These are phyloP conservation scores for Hevea brasiliensis DNA, from an alignment of 345 rosid species.

Conservation along the genomic window DNA sequence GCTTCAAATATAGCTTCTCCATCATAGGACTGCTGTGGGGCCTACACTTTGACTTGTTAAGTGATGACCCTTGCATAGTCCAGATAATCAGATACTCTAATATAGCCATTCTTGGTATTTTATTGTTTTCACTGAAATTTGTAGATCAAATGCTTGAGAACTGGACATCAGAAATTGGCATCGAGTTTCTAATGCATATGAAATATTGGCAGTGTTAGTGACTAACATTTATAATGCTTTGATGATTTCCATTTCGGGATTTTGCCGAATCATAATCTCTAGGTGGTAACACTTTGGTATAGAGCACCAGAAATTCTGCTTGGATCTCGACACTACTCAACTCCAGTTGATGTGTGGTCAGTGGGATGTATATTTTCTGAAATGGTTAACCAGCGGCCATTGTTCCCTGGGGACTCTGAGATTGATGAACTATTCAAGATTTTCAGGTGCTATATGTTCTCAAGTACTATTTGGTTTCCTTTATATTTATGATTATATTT, in stretches of 20 bases:
- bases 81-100: neutral
- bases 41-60: neutral
- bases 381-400: slow-evolving; percentile 93
- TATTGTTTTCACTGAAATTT: neutral
- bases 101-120: too few relatives aligned
- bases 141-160: too few relatives aligned
- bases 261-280: slow-evolving; percentile 19
- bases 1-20: too few relatives aligned
- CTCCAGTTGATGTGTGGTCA: slow-evolving; percentile 98
- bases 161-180: neutral
- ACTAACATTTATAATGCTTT: neutral
- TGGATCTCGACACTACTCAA: slow-evolving; percentile 95
- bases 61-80: neutral
- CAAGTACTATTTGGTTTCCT: neutral
- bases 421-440: slow-evolving; percentile 94
- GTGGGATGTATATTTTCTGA: slow-evolving; percentile 99
- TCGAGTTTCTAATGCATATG: neutral
- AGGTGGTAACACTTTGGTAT: slow-evolving; percentile 99
- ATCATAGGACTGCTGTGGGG: neutral
- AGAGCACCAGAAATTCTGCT: slow-evolving; percentile 98
- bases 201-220: neutral
- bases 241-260: neutral
- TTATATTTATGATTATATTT: neutral
- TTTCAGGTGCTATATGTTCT: slow-evolving; percentile 62
- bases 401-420: slow-evolving; percentile 98